phyloP scores from a whole-genome alignment of 305 asterid species.

The Ruellia speciosa region DNA sequence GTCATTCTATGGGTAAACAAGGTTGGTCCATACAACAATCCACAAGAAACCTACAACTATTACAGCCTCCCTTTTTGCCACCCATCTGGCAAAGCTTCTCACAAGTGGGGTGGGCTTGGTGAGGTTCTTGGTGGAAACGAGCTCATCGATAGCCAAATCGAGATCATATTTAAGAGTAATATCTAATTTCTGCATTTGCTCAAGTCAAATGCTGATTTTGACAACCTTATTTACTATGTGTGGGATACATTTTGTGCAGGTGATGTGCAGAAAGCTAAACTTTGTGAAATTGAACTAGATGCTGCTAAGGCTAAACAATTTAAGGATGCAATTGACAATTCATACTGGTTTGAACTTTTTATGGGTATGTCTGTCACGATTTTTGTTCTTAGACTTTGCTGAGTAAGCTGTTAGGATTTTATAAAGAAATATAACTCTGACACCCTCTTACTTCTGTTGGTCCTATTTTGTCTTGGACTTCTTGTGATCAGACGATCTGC shows the following conservation, averaged over 20 bases:
- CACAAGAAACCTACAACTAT: background rate
- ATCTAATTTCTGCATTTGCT: background rate
- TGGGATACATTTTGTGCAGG: background rate
- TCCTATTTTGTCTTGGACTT: no score
- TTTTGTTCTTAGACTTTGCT: slow-evolving; percentile 1
- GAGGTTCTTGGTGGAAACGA: slow-evolving; percentile 68
- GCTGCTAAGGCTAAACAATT: background rate
- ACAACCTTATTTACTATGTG: background rate
- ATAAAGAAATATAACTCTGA: no score
- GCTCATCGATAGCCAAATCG: slow-evolving; percentile 58
- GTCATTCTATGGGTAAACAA: background rate
- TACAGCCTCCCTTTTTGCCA: background rate
- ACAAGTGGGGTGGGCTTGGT: slow-evolving; percentile 35
- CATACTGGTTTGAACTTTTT: slow-evolving; percentile 1
- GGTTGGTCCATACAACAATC: background rate
- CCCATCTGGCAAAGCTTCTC: background rate
- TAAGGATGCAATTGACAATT: slow-evolving; percentile 3
- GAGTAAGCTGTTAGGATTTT: no score
- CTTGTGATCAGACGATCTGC: slow-evolving; percentile 1
- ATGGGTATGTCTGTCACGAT: background rate
- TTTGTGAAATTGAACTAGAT: background rate
- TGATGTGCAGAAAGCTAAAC: background rate
- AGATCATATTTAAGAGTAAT: slow-evolving; percentile 28
- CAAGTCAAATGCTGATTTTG: background rate
- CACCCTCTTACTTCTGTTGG: no score